Conservation (phyloP, 179 eudicot species). For the Beta lomatogona region DNA sequence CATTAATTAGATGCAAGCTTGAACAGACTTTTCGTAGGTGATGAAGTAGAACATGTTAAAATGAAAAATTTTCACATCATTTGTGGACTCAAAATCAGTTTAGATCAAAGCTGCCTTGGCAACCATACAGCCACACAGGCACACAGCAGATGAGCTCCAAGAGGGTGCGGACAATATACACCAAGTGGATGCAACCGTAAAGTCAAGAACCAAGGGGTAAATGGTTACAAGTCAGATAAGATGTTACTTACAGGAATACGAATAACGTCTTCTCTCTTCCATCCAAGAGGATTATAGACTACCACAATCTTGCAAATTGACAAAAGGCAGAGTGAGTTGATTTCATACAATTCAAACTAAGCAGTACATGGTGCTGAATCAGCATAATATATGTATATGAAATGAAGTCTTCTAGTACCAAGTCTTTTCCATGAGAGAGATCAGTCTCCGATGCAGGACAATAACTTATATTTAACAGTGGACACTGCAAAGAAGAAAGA, state of each 20-base stretch:
- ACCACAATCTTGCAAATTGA: constrained; percentile 58
- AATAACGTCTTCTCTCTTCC: constrained; percentile 82
- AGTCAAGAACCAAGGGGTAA: background rate
- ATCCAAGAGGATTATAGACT: constrained; percentile 89
- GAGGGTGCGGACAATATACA: background rate
- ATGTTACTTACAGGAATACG: constrained; percentile 79
- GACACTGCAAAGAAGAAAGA: constrained; percentile 63
- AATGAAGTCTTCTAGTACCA: constrained; percentile 46
- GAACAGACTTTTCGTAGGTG: background rate
- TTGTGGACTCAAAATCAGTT: background rate
- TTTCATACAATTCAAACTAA: background rate
- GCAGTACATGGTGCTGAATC: background rate
- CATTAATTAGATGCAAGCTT: background rate
- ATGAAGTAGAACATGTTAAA: background rate
- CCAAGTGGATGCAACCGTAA: background rate
- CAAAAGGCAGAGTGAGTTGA: constrained; percentile 23
- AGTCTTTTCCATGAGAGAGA: constrained; percentile 63
- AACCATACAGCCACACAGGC: background rate
- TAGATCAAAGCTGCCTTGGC: background rate
- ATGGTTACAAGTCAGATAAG: background rate
- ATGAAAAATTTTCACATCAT: background rate
- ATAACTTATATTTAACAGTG: constrained; percentile 83
- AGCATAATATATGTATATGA: constrained; percentile 6
- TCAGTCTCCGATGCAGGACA: constrained; percentile 88
- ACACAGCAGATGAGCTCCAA: background rate